A percentile compares a stretch with the other conserved stretches of the same genome.
Evolutionary conservation across 2,329 filamentous ascomycete species (phyloP).

Genomic region (Aspergillus puulaauensis): DNA sequence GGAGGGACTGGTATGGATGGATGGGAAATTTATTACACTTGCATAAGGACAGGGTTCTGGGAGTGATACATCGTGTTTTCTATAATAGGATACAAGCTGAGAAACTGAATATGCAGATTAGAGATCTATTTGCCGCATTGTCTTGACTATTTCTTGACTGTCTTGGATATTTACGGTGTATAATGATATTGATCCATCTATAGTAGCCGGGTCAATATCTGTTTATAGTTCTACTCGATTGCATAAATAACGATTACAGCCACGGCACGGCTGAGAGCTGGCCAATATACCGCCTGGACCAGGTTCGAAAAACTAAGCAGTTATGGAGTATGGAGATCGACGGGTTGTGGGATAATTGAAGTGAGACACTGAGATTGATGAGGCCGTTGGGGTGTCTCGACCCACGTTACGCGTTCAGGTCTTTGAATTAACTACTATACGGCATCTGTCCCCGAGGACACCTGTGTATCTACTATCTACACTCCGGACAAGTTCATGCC

Average conservation of each 20-base stretch:
- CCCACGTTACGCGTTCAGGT: background rate
- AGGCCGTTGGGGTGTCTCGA: background rate
- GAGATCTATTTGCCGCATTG: background rate
- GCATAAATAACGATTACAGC: too few species aligned
- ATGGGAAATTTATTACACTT: background rate
- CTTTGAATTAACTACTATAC: background rate
- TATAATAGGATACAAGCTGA: background rate
- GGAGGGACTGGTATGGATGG: background rate
- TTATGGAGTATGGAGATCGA: too few species aligned
- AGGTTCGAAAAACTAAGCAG: too few species aligned
- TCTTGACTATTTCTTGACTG: background rate
- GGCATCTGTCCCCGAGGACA: too few species aligned
- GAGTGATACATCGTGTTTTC: background rate
- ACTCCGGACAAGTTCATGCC: too few species aligned
- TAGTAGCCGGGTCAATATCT: background rate
- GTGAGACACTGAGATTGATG: background rate
- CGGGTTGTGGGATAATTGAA: too few species aligned
- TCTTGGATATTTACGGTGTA: background rate
- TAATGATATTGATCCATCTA: background rate
- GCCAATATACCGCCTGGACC: too few species aligned
- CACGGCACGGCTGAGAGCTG: too few species aligned
- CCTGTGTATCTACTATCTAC: too few species aligned
- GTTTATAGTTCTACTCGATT: too few species aligned
- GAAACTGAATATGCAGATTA: background rate
- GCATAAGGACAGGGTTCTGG: conserved; percentile 2